Base-by-base conservation (phyloP, 768 basidiomycete species). In the Erythrobasidium yunnanense region DNA sequence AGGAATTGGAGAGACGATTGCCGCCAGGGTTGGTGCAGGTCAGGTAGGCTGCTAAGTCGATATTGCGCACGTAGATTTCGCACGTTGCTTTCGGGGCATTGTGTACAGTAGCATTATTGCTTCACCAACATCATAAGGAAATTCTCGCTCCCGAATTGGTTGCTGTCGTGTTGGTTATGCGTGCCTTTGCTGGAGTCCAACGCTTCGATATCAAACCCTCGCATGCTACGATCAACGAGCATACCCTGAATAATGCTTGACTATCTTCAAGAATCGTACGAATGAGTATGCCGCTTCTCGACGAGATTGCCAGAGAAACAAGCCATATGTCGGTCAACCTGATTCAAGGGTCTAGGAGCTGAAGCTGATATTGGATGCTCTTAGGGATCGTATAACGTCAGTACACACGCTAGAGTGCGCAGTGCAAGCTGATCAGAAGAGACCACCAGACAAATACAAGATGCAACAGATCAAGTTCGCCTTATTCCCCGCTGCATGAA, bases 311-410 rank as follows among this genome's bases (percentile, higher is more conserved):
- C n/a, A 4, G 23, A 58, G 56, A 58, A 47, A 58, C 56, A 20
- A 46, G 34, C 56, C 56, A 58, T 30, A 58, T 58, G 56, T 58
- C 38, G 33, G 56, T n/a, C n/a, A n/a, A n/a, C n/a, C n/a, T n/a
- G n/a, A 23, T 13, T 11, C 50, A 25, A 52, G 29, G 27, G 18
- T 52, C 50, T 11, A 20, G 20, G 15, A 13, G 50, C 50, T 52
- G 8, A 42, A 11, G 38, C 11, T 42, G 38, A n/a, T n/a, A 42
- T 11, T 11, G n/a, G 38, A 42, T 42, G 38, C 32, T 46, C 27
- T 49, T 30, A 63, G 60, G 60, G 60, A 63, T 32, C 60, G 60
- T 33, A 50, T 63, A 51, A 63, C 60, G 60, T 63, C 32, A 49
- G 60, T 46, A 7, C 7, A 23, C 47, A 20, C 20, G 27, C 15